phyloP scores from a whole-genome alignment of 345 rosid species.

The Salix dunnii region DNA sequence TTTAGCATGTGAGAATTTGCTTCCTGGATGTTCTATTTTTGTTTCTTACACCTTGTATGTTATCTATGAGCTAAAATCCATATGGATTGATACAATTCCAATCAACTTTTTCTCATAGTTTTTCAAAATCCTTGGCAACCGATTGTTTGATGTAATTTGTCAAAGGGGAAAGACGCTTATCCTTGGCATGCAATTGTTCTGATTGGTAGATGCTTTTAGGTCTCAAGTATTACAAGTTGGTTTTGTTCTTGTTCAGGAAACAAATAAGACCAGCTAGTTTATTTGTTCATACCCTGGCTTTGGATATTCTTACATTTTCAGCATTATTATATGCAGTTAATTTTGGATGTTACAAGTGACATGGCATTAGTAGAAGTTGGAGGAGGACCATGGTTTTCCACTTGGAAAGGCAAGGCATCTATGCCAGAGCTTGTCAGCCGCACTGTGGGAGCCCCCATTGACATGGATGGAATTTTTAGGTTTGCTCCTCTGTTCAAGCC shows the following conservation, averaged over 20 bases:
- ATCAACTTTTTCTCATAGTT: too few relatives aligned
- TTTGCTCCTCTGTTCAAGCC: slow-evolving; percentile 67
- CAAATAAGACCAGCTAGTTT: background rate
- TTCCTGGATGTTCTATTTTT: too few relatives aligned
- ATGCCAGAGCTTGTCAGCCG: slow-evolving; percentile 58
- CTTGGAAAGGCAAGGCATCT: slow-evolving; percentile 75
- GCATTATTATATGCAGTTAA: slow-evolving; percentile 37
- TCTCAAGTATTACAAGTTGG: background rate
- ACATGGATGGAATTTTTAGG: slow-evolving; percentile 51
- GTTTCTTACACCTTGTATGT: too few relatives aligned
- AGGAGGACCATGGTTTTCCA: slow-evolving; percentile 95
- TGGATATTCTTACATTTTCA: background rate
- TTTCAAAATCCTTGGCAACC: too few relatives aligned
- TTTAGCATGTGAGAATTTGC: too few relatives aligned
- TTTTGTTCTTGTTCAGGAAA: background rate
- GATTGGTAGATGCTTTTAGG: background rate
- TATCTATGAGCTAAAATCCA: too few relatives aligned
- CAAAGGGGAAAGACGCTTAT: too few relatives aligned
- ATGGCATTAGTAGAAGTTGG: slow-evolving; percentile 92
- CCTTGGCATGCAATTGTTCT: too few relatives aligned
- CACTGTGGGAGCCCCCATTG: slow-evolving; percentile 52
- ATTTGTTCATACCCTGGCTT: background rate
- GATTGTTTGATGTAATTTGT: too few relatives aligned
- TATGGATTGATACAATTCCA: too few relatives aligned
- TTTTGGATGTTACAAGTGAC: slow-evolving; percentile 69